Conservation (phyloP, 176 grass and related monocot genomes). For the Zea luxurians region DNA sequence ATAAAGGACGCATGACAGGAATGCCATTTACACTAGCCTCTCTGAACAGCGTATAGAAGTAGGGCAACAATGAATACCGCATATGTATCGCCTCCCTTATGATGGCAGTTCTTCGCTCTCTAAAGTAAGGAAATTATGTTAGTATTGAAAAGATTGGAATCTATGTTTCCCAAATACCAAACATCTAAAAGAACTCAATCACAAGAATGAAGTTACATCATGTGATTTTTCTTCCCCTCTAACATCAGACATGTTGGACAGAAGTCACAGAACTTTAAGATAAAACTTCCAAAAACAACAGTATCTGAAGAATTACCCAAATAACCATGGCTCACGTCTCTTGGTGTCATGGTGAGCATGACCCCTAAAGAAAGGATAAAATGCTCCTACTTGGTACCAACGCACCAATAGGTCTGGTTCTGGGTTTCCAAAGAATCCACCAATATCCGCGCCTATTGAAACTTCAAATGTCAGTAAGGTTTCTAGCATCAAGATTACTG, state of each 20-base stretch:
- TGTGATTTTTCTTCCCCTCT: slow-evolving; percentile 11
- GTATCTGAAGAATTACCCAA: slow-evolving; percentile 65
- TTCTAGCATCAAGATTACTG: slow-evolving; percentile 3
- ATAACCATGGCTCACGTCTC: slow-evolving; percentile 96
- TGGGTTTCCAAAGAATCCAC: slow-evolving; percentile 94
- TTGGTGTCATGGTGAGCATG: slow-evolving; percentile 97
- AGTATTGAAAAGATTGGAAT: slow-evolving; percentile 7
- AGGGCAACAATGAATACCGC: slow-evolving; percentile 82
- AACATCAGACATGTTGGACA: neutral
- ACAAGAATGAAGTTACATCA: neutral
- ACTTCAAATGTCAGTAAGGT: slow-evolving; percentile 25
- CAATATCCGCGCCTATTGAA: slow-evolving; percentile 86
- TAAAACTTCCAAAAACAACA: neutral
- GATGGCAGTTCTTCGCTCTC: slow-evolving; percentile 74
- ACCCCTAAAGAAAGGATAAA: slow-evolving; percentile 92
- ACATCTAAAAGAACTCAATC: neutral
- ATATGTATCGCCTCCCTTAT: slow-evolving; percentile 89
- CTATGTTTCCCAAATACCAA: neutral
- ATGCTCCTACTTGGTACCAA: slow-evolving; percentile 96
- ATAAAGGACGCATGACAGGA: slow-evolving; percentile 91
- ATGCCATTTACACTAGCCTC: slow-evolving; percentile 82
- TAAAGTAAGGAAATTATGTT: slow-evolving; percentile 43
- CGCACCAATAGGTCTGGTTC: slow-evolving; percentile 86
- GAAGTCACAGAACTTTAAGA: neutral
- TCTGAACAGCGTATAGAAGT: slow-evolving; percentile 91